Conservation (phyloP, 139 green algal species). For the Mesostigma viride region DNA sequence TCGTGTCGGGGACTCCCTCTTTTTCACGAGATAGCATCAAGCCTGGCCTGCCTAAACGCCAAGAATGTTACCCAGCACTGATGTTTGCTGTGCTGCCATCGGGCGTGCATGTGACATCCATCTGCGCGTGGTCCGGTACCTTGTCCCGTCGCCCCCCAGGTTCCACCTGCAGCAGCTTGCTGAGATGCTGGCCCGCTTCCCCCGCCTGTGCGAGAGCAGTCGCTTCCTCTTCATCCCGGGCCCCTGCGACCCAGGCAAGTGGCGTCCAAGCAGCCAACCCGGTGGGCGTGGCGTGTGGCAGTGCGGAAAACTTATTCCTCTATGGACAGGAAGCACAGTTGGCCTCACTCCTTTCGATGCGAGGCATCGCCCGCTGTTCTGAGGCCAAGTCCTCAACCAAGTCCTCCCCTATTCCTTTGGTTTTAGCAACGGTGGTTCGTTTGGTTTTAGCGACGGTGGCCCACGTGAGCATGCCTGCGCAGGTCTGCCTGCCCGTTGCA, state of each 20-base stretch:
- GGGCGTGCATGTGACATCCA: background rate
- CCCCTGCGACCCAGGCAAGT: constrained; percentile 56
- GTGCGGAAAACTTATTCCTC: no score
- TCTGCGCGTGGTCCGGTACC: background rate
- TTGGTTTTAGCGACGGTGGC: no score
- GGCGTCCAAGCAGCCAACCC: no score
- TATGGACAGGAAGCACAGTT: no score
- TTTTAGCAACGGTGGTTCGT: no score
- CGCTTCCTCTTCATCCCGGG: constrained; percentile 75
- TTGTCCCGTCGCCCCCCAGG: background rate
- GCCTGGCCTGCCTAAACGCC: background rate
- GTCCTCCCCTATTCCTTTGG: no score
- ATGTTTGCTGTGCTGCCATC: background rate
- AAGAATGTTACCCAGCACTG: background rate
- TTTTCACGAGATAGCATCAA: background rate
- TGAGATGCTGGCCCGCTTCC: constrained; percentile 48
- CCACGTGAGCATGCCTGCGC: no score
- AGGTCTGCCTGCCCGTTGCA: no score
- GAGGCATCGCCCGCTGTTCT: no score
- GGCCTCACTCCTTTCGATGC: no score
- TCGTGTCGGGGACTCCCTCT: background rate
- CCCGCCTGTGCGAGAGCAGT: constrained; percentile 37
- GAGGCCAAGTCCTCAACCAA: no score
- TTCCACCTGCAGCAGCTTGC: constrained; percentile 60
- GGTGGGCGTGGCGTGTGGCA: no score